Conservation (phyloP, 2,329 filamentous ascomycete species). For the Herpotrichia juniperi region DNA sequence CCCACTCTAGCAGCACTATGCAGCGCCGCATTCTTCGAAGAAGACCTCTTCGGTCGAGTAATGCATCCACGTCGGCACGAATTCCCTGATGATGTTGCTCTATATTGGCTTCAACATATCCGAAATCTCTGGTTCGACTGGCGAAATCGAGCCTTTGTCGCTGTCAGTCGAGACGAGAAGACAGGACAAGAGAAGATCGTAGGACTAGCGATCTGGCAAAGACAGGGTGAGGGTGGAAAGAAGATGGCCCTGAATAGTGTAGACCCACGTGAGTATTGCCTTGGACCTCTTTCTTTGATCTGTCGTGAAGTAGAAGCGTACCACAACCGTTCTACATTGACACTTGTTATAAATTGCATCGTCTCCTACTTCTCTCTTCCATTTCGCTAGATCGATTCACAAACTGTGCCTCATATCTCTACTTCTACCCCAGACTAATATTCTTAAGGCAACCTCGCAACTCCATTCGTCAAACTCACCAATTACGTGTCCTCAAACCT, state of each 20-base stretch:
- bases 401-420: not conserved
- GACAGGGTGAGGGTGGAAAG: constrained; percentile 25
- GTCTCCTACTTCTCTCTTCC: not conserved
- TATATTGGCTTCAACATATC: constrained; percentile 29
- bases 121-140: constrained; percentile 22
- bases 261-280: constrained; percentile 17
- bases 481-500: constrained; percentile 5
- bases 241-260: constrained; percentile 7
- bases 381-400: not conserved
- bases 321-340: no score
- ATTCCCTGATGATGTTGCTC: constrained; percentile 29
- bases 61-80: constrained; percentile 33
- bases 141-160: constrained; percentile 17
- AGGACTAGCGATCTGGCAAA: constrained; percentile 27
- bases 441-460: constrained; percentile 9
- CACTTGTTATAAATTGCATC: constrained; percentile 1
- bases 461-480: constrained; percentile 4
- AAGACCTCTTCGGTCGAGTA: constrained; percentile 31
- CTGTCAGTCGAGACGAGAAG: constrained; percentile 7
- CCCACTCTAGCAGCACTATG: constrained; percentile 22
- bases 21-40: constrained; percentile 35
- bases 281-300: not conserved
- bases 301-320: no score
- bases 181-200: constrained; percentile 18
- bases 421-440: not conserved